Conservation (phyloP, 805 yeast species). For the Yamadazyma scolyti region DNA sequence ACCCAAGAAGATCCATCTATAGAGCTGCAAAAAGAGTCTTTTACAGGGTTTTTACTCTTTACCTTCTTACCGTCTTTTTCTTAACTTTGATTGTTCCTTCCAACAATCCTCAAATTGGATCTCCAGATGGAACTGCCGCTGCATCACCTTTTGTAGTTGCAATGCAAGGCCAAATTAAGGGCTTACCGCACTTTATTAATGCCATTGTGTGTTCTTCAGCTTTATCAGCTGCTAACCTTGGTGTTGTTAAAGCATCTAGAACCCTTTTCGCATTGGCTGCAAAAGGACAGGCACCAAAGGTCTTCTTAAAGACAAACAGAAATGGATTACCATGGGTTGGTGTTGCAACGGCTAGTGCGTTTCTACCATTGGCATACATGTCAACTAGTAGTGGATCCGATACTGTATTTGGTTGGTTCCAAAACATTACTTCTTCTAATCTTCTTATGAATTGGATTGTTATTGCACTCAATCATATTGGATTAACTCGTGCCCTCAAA, state of each 20-base stretch:
- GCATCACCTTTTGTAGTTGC: constrained; percentile 42
- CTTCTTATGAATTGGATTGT: constrained; percentile 59
- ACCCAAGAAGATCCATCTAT: constrained; percentile 30
- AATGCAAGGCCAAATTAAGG: constrained; percentile 30
- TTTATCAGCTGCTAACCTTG: constrained; percentile 33
- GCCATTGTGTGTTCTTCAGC: constrained; percentile 39
- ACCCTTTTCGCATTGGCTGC: constrained; percentile 23
- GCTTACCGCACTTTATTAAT: constrained; percentile 33
- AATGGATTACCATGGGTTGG: constrained; percentile 17
- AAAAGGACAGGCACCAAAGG: constrained; percentile 34
- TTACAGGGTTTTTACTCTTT: constrained; percentile 24
- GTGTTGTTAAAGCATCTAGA: constrained; percentile 26
- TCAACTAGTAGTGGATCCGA: constrained; percentile 51
- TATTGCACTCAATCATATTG: constrained; percentile 55
- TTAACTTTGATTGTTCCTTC: constrained; percentile 31
- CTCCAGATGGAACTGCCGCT: constrained; percentile 24
- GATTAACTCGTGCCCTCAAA: constrained; percentile 43
- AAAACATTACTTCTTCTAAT: constrained; percentile 66
- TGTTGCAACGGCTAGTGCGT: constrained; percentile 19
- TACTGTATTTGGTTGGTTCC: constrained; percentile 52
- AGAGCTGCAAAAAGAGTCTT: constrained; percentile 27
- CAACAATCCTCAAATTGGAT: constrained; percentile 20
- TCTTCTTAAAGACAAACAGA: constrained; percentile 26
- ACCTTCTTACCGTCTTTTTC: constrained; percentile 26
- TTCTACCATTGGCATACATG: constrained; percentile 31